A percentile compares a stretch with the other conserved stretches of the same genome.
Evolutionary conservation across 2,329 filamentous ascomycete genomes (phyloP).

Genomic region (Hypoxylon sp.): DNA sequence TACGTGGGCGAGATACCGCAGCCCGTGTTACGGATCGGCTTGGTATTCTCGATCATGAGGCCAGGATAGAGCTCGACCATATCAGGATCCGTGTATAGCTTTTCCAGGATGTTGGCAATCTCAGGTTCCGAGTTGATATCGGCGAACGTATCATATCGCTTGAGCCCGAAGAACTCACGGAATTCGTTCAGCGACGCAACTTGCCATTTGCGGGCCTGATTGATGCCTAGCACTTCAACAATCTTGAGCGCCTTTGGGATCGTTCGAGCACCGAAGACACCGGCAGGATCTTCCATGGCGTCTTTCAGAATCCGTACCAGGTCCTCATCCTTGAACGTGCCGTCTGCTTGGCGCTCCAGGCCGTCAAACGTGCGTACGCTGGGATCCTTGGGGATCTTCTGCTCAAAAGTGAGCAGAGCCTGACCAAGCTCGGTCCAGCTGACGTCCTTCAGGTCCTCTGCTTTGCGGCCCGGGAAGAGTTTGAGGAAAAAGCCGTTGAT

Average conservation of each 20-base stretch:
- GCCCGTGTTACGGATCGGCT: conserved; percentile 63
- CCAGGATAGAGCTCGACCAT: conserved; percentile 78
- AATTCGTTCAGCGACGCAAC: conserved; percentile 74
- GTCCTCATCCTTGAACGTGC: conserved; percentile 68
- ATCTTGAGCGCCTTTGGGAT: conserved; percentile 69
- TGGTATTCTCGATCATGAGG: conserved; percentile 70
- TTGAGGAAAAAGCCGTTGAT: conserved; percentile 66
- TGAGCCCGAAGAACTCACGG: conserved; percentile 71
- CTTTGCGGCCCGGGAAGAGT: conserved; percentile 54
- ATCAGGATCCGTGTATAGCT: conserved; percentile 73
- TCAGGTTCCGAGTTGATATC: conserved; percentile 70
- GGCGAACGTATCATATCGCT: conserved; percentile 67
- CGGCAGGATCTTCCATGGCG: conserved; percentile 71
- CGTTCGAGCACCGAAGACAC: conserved; percentile 69
- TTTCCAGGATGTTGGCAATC: conserved; percentile 67
- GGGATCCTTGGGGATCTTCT: conserved; percentile 58
- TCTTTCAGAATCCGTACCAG: conserved; percentile 67
- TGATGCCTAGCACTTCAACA: conserved; percentile 73
- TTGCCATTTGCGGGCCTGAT: conserved; percentile 72
- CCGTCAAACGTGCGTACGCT: conserved; percentile 62
- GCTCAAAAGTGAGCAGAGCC: conserved; percentile 53
- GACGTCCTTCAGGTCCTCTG: conserved; percentile 44
- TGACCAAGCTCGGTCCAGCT: conserved; percentile 44
- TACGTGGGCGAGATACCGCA: conserved; percentile 66
- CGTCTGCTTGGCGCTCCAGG: conserved; percentile 61